Evolutionary conservation across 2,329 filamentous ascomycete genomes (phyloP).

Genomic region (Penicillium sp.): DNA sequence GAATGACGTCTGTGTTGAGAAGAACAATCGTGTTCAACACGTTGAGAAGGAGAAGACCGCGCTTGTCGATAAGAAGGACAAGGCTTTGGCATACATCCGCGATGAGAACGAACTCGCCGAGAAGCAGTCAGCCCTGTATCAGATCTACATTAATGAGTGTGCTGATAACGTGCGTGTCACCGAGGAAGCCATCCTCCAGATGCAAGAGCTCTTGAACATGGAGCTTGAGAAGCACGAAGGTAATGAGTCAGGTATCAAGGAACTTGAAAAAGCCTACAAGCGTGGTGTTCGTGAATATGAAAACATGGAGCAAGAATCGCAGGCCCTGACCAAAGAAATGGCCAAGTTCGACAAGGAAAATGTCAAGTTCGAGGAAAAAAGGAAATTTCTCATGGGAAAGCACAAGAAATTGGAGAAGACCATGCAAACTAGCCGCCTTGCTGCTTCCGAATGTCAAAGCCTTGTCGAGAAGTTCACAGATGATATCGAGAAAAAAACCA

Average conservation of each 20-base stretch:
- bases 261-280: constrained; percentile 82
- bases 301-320: constrained; percentile 76
- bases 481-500: constrained; percentile 75
- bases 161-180: constrained; percentile 86
- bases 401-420: constrained; percentile 93
- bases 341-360: constrained; percentile 93
- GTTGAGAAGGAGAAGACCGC: constrained; percentile 95
- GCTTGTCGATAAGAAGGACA: constrained; percentile 95
- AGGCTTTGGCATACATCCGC: constrained; percentile 82
- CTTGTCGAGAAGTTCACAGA: constrained; percentile 75
- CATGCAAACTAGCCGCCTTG: constrained; percentile 74
- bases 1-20: constrained; percentile 94
- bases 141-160: constrained; percentile 87
- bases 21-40: constrained; percentile 92
- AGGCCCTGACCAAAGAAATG: constrained; percentile 80
- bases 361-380: constrained; percentile 97
- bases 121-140: constrained; percentile 91
- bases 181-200: constrained; percentile 85
- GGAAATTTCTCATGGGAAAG: constrained; percentile 88
- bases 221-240: constrained; percentile 93
- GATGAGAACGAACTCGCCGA: constrained; percentile 91
- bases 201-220: constrained; percentile 81
- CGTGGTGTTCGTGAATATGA: constrained; percentile 83
- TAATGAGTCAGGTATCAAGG: constrained; percentile 85
- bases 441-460: constrained; percentile 72